A percentile compares a stretch with the other conserved stretches of the same genome.
Evolutionary conservation across 768 basidiomycete species (phyloP).

Genomic region (Psilocybe sp.): DNA sequence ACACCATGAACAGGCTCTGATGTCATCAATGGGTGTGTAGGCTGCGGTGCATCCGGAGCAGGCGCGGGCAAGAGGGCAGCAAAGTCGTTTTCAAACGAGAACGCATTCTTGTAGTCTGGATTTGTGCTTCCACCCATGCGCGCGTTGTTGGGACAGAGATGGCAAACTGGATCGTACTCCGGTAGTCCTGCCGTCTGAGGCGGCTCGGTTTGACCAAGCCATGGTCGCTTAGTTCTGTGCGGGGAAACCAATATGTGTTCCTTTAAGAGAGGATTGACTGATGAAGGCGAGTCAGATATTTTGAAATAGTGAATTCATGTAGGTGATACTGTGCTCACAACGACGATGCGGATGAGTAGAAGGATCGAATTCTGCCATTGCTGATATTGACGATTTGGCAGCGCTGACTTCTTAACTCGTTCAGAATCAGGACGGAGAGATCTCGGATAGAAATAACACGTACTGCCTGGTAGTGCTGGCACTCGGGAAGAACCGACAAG

Average conservation of each 20-base stretch:
- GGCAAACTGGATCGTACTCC: slow-evolving; percentile 69
- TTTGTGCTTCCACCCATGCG: slow-evolving; percentile 73
- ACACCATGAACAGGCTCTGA: slow-evolving; percentile 71
- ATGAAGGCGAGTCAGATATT: slow-evolving; percentile 1
- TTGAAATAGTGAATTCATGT: slow-evolving; percentile 2
- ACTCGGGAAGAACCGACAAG: too few species aligned
- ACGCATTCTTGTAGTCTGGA: slow-evolving; percentile 63
- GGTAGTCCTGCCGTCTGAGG: slow-evolving; percentile 53
- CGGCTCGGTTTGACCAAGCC: slow-evolving; percentile 83
- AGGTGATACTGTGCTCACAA: slow-evolving; percentile 37
- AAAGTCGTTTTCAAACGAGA: slow-evolving; percentile 80
- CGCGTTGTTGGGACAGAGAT: slow-evolving; percentile 84
- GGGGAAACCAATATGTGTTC: slow-evolving; percentile 84
- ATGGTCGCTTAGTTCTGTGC: slow-evolving; percentile 87
- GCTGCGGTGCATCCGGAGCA: slow-evolving; percentile 45
- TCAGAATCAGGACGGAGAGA: too few species aligned
- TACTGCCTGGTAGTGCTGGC: too few species aligned
- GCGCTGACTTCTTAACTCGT: too few species aligned
- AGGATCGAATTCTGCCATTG: slow-evolving; percentile 51
- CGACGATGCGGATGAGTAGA: slow-evolving; percentile 68
- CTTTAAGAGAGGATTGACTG: slow-evolving; percentile 79
- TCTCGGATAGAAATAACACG: too few species aligned
- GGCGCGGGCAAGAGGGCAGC: slow-evolving; percentile 73
- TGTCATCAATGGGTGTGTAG: slow-evolving; percentile 59
- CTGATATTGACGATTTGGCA: not conserved